Evolutionary conservation across 2,329 filamentous ascomycete species (phyloP), one percentile per base, ranked within the genome.

Genomic region (Aureobasidium sp.): DNA sequence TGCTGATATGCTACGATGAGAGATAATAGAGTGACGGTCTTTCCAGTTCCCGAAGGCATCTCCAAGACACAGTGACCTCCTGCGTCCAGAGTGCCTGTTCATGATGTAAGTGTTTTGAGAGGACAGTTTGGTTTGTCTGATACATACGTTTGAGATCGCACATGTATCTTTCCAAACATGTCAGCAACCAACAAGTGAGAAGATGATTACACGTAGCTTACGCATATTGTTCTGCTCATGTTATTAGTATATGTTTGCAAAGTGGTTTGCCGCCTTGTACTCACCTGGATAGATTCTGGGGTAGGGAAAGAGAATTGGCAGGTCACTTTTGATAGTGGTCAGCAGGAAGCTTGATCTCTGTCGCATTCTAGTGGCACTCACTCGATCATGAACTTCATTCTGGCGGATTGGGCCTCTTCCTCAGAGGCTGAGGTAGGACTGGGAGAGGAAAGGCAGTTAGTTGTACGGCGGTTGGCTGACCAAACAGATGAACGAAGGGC

Each of bases 21-120:
- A 0, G 94, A 97, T 48, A 99, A 80, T 5, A 99, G 81, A 11
- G 94, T 97, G 29, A 99, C 90, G 0, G 94, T 99, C 80, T 99
- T 99, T 65, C 94, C 94, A 27, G 94, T 99, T 47, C 94, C 94
- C 64, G 94, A 99, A 75, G 94, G 94, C 94, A 99, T 99, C 78
- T 99, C 94, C 69, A 99, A 79, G 25, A 99, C 93, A 74, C 92
- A 97, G 77, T 99, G 91, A 64, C 94, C 95, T 58, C 90, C 90
- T 22, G 88, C 89, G 81, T 99, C 94, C 70, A 99, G 87, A 22
- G 94, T 97, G 75, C 80, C 77, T 79, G 44, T 14, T 44, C 34
- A 45, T 56, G 31, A 25, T 36, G 22, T 62, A 45, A 49, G 37
- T 45, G 27, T 42, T 5, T 22, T 11, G 8, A 36, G 17, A 20